phyloP scores from a whole-genome alignment of 1,139 yeast genomes.

The Yamadazyma spencermartinsiae region DNA sequence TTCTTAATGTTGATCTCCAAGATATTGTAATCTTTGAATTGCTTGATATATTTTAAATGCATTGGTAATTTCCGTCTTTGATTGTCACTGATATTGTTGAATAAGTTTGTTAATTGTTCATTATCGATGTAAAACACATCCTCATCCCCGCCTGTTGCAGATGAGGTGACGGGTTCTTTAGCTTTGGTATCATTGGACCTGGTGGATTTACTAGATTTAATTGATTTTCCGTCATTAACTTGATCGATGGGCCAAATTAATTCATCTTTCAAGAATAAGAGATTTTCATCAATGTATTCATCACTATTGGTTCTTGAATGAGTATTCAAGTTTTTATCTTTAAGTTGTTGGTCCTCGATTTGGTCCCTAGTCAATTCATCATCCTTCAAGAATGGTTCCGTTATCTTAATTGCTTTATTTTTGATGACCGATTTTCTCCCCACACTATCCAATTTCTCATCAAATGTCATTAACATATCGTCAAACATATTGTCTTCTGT shows the following conservation, averaged over 20 bases:
- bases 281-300: conserved; percentile 37
- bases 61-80: conserved; percentile 36
- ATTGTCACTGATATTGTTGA: conserved; percentile 26
- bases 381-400: conserved; percentile 41
- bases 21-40: conserved; percentile 37
- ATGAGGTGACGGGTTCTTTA: too few relatives aligned
- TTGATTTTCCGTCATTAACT: conserved; percentile 15
- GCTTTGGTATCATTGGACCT: neutral
- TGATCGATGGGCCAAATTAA: conserved; percentile 31
- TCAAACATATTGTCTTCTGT: conserved; percentile 33
- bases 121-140: conserved; percentile 24
- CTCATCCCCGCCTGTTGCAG: conserved; percentile 15
- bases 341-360: conserved; percentile 41
- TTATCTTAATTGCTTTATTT: conserved; percentile 14
- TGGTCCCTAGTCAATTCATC: conserved; percentile 47
- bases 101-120: conserved; percentile 31
- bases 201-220: conserved; percentile 9
- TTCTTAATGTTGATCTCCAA: conserved; percentile 34
- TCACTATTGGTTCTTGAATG: conserved; percentile 19
- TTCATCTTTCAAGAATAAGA: conserved; percentile 33
- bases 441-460: conserved; percentile 24
- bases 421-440: conserved; percentile 19
- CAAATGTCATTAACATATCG: conserved; percentile 33
- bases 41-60: conserved; percentile 41
- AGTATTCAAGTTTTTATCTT: conserved; percentile 22